Evolutionary conservation across 768 basidiomycete species (phyloP).

Genomic region (Lentinula guzmanii): DNA sequence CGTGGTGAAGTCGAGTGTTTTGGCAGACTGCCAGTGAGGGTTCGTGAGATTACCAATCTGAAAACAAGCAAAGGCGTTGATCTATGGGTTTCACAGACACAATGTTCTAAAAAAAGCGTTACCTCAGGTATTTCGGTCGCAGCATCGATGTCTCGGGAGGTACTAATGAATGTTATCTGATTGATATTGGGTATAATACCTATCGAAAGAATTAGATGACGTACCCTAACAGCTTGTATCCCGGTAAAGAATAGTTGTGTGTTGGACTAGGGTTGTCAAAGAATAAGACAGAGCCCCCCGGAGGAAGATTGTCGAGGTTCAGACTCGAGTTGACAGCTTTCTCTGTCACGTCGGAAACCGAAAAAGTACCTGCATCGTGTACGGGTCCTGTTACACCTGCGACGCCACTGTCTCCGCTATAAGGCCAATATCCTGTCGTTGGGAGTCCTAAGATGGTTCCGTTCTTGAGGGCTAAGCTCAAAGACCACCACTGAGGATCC

Average conservation of each 20-base stretch:
- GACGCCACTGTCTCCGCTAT: conserved; percentile 22
- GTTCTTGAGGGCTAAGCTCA: conserved; percentile 21
- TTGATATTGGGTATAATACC: neutral
- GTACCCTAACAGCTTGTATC: conserved; percentile 22
- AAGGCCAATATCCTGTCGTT: conserved; percentile 26
- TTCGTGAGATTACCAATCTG: conserved; percentile 24
- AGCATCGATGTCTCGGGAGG: conserved; percentile 16
- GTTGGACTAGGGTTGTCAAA: conserved; percentile 27
- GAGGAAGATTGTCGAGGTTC: conserved; percentile 14
- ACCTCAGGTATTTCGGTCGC: conserved; percentile 18
- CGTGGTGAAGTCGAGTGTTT: conserved; percentile 18
- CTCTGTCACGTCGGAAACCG: conserved; percentile 6
- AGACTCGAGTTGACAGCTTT: conserved; percentile 14
- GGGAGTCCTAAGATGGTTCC: conserved; percentile 22
- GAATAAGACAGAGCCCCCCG: conserved; percentile 18
- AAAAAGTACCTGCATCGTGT: conserved; percentile 14
- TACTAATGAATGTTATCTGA: conserved; percentile 9
- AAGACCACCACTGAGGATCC: conserved; percentile 28
- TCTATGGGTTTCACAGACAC: neutral
- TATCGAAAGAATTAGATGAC: neutral
- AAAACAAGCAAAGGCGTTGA: neutral
- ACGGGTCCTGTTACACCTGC: conserved; percentile 20
- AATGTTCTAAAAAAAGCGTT: neutral
- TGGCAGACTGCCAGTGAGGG: conserved; percentile 24
- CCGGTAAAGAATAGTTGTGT: conserved; percentile 20